A percentile compares a stretch with the other conserved stretches of the same genome.
Conservation (phyloP, 2,329 filamentous ascomycete genomes). For the Hypomyces perniciosus region DNA sequence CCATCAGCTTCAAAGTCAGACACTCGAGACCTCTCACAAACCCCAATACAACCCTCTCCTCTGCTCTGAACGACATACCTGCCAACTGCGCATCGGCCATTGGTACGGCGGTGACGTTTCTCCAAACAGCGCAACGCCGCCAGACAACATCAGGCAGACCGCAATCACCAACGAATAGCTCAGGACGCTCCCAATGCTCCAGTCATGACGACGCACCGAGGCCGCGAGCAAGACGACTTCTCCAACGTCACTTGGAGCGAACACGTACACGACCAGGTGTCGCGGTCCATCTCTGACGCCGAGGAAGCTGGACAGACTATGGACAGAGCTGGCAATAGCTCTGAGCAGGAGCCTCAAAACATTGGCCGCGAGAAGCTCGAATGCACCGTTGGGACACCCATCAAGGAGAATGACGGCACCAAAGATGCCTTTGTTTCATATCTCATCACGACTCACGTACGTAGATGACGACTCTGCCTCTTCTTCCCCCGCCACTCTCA, state of each 20-base stretch:
- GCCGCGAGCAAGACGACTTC: constrained; percentile 63
- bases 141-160: background rate
- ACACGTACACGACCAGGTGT: constrained; percentile 37
- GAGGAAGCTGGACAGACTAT: constrained; percentile 27
- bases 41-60: background rate
- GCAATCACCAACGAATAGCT: background rate
- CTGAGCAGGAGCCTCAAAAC: constrained; percentile 53
- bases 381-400: constrained; percentile 73
- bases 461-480: constrained; percentile 7
- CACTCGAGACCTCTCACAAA: background rate
- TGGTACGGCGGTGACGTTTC: background rate
- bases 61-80: background rate
- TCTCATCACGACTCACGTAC: constrained; percentile 80
- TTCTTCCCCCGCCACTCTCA: background rate
- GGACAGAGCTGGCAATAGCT: constrained; percentile 42
- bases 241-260: constrained; percentile 77
- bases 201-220: constrained; percentile 27
- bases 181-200: constrained; percentile 5
- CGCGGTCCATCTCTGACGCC: constrained; percentile 14
- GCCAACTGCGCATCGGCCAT: background rate
- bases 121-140: background rate
- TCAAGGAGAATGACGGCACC: constrained; percentile 94
- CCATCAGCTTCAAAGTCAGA: constrained; percentile 2
- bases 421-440: constrained; percentile 98
- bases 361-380: constrained; percentile 71